These are phyloP conservation scores for Epichloe elymi DNA, from an alignment of 2,329 filamentous ascomycete species.

Conservation along the genomic window DNA sequence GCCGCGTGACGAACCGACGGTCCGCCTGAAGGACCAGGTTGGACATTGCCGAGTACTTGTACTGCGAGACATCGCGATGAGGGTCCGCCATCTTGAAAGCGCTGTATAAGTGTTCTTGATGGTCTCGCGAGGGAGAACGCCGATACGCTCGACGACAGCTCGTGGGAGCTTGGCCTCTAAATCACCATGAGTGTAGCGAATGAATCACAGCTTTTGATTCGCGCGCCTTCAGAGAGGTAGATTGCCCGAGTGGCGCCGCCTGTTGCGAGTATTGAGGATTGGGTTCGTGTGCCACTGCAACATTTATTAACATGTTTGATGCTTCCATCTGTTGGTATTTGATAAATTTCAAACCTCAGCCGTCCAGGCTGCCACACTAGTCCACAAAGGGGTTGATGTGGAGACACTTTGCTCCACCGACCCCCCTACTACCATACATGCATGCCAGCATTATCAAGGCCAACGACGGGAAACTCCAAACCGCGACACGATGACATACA, in stretches of 20 bases:
- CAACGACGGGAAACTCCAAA: too few relatives aligned
- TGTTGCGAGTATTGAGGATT: conserved; percentile 13
- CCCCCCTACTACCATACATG: background rate
- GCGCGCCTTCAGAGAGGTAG: conserved; percentile 6
- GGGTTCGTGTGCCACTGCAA: conserved; percentile 5
- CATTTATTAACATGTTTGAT: background rate
- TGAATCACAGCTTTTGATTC: conserved; percentile 5
- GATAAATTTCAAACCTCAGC: conserved; percentile 24
- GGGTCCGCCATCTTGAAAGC: conserved; percentile 54
- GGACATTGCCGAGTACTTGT: conserved; percentile 99
- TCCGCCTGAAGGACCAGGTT: conserved; percentile 99
- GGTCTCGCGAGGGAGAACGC: conserved; percentile 16
- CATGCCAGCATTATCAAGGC: background rate
- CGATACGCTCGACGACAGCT: conserved; percentile 25
- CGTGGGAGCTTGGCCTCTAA: conserved; percentile 18
- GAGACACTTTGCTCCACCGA: background rate
- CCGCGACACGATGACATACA: background rate
- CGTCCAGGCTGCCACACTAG: conserved; percentile 9
- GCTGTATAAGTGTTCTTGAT: conserved; percentile 11
- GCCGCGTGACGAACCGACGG: conserved; percentile 83
- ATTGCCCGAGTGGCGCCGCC: conserved; percentile 10
- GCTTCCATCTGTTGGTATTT: background rate
- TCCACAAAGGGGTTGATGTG: background rate
- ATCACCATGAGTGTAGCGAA: conserved; percentile 21
- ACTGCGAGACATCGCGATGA: conserved; percentile 79